Conservation (phyloP, 495 filamentous ascomycete species). For the Neurospora sp. region DNA sequence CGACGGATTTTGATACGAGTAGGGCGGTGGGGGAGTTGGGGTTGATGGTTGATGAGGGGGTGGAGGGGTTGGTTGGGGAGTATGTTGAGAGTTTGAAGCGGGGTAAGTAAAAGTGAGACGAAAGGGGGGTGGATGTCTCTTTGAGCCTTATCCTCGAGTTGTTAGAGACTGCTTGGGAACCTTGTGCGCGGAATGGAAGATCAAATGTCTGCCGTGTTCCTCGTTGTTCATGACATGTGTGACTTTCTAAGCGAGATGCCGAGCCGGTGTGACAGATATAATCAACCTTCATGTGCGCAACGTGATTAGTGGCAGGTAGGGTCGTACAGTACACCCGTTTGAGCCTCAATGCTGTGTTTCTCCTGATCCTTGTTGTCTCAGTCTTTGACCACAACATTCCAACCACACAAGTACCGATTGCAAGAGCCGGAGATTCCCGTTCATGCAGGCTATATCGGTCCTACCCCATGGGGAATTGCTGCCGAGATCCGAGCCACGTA, state of each 20-base stretch:
- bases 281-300: background rate
- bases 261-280: background rate
- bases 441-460: background rate
- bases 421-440: background rate
- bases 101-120: background rate
- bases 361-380: background rate
- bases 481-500: too few relatives aligned
- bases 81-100: slow-evolving; percentile 30
- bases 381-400: background rate
- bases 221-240: background rate
- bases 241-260: background rate
- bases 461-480: background rate
- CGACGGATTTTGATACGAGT: slow-evolving; percentile 52
- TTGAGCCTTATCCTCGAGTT: background rate
- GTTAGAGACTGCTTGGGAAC: background rate
- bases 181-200: background rate
- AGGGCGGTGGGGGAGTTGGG: slow-evolving; percentile 46
- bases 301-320: background rate
- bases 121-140: background rate
- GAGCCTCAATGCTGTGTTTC: background rate
- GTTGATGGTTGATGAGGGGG: slow-evolving; percentile 42
- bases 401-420: background rate
- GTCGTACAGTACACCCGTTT: background rate
- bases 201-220: background rate
- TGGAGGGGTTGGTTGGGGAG: slow-evolving; percentile 25